Evolutionary conservation across 139 green algal genomes (phyloP).

Genomic region (Pedinophyceae sp.): DNA sequence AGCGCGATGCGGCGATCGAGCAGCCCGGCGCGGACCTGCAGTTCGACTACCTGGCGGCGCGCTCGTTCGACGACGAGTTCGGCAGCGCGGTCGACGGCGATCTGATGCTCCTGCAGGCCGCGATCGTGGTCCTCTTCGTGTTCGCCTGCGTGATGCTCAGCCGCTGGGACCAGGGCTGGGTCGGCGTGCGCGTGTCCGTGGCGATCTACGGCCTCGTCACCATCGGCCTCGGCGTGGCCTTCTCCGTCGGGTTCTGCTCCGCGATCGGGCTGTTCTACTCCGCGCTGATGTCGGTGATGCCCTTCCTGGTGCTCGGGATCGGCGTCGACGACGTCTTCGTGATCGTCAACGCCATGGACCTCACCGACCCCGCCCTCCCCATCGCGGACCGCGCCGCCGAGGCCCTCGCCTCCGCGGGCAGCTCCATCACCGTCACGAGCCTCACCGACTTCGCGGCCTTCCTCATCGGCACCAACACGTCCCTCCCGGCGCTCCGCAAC

Average conservation of each 20-base stretch:
- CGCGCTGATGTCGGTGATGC: conserved; percentile 14
- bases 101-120: conserved; percentile 5
- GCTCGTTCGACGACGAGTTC: conserved; percentile 9
- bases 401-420: conserved; percentile 15
- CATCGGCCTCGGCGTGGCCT: conserved; percentile 1
- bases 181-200: conserved; percentile 3
- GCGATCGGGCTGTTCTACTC: conserved; percentile 7
- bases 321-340: conserved; percentile 37
- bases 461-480: conserved; percentile 26
- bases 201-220: neutral
- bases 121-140: conserved; percentile 3
- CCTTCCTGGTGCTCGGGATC: conserved; percentile 36
- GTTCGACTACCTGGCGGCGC: neutral
- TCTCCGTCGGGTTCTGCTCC: neutral
- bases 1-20: neutral
- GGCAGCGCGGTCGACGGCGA: conserved; percentile 1
- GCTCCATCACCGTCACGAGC: conserved; percentile 24
- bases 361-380: conserved; percentile 7
- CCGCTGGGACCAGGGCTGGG: neutral
- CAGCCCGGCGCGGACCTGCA: neutral
- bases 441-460: conserved; percentile 35
- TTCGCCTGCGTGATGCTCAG: conserved; percentile 2
- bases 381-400: conserved; percentile 15
- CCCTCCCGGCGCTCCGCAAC: conserved; percentile 21
- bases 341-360: conserved; percentile 19